Base-by-base conservation (phyloP, 768 basidiomycete genomes). In the Lactarius pseudohatsudake region DNA sequence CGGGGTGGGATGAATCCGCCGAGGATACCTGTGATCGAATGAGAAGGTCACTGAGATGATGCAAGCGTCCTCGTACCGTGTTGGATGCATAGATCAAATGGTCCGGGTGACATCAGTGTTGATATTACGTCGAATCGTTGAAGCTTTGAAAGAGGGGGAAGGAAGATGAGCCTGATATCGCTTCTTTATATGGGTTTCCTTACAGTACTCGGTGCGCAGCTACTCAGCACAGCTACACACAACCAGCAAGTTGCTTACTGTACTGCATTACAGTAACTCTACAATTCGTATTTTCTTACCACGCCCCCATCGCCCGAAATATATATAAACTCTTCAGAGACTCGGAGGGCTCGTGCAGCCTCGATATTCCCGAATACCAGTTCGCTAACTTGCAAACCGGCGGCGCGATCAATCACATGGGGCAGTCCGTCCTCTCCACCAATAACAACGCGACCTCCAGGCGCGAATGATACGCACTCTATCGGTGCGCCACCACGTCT, bases 1-100 rank as follows among this genome's bases (percentile, higher is more conserved):
- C 79, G 86, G 4, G 91, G 86, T 0, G 89, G 87, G 15, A 84
- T 85, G 72, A 93, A 90, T 50, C 91, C 91, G 36, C 91, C 91
- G 15, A 78, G 75, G 73, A 92, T 92, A 66, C 91, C 91, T 92
- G 38, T 11, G 55, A 40, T 18, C 16, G 40, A 15, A 47, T 65
- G 40, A 66, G 59, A 36, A 58, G 64, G 3, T 18, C 59, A 59
- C 34, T 34, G 22, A 55, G 34, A 30, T 30, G 34, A 28, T 26
- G 18, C 13, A 13, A 36, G 30, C 13, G 16, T 30, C 32, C 3
- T 70, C 76, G 18, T 69, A 85, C 89, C 89, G 73, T 82, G 81
- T 77, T 90, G 88, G 59, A 88, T 82, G 65, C 83, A 79, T 55
- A 88, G 72, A 32, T 80, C 83, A 72, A 83, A 89, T 75, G 83